Percentiles rank a stretch among this genome's conserved stretches.
Evolutionary conservation across 441 rosid genomes (phyloP).

Genomic region (Euphorbia schlechtendalii): DNA sequence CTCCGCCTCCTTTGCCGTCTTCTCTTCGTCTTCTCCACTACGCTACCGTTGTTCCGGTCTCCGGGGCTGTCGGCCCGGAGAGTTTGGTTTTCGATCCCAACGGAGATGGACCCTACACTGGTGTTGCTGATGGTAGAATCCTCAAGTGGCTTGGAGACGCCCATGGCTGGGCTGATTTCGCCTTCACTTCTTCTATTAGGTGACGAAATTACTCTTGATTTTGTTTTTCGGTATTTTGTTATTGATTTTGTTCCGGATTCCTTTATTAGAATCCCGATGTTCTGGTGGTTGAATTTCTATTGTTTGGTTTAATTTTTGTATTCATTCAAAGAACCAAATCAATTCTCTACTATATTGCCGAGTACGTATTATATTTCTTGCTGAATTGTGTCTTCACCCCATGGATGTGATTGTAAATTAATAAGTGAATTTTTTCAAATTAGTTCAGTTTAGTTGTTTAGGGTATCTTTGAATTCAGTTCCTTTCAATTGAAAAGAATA

Average conservation of each 20-base stretch:
- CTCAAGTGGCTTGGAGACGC: slow-evolving; percentile 58
- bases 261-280: too few species aligned
- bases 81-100: slow-evolving; percentile 58
- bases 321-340: too few species aligned
- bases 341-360: too few species aligned
- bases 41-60: slow-evolving; percentile 26
- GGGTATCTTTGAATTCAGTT: too few species aligned
- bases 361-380: too few species aligned
- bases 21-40: slow-evolving; percentile 31
- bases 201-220: slow-evolving; percentile 3
- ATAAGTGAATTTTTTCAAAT: too few species aligned
- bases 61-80: slow-evolving; percentile 64
- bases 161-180: slow-evolving; percentile 53
- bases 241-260: background rate
- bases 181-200: slow-evolving; percentile 42
- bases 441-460: too few species aligned
- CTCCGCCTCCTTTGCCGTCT: slow-evolving; percentile 28
- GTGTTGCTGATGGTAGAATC: slow-evolving; percentile 61
- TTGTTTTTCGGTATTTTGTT: background rate
- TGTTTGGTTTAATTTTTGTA: too few species aligned
- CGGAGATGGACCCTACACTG: slow-evolving; percentile 66
- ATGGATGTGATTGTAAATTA: too few species aligned
- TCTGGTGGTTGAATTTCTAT: too few species aligned
- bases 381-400: too few species aligned
- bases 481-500: too few species aligned